Percentiles rank a stretch among this genome's conserved stretches.
phyloP scores from a whole-genome alignment of 441 rosid species.

The Sinapis alba region DNA sequence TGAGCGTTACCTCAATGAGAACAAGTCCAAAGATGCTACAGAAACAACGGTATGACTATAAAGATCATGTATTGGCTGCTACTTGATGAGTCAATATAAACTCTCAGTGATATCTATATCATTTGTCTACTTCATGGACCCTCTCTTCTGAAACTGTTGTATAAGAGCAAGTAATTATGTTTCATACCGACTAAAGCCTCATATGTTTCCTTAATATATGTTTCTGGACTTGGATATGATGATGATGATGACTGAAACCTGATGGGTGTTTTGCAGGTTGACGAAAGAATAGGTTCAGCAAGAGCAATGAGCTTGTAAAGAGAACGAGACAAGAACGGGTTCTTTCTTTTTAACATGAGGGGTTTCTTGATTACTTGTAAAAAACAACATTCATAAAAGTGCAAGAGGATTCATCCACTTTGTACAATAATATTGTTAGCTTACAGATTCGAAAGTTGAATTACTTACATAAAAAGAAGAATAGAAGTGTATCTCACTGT shows the following conservation, averaged over 20 bases:
- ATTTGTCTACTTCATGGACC: background rate
- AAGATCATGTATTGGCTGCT: background rate
- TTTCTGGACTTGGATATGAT: conserved; percentile 4
- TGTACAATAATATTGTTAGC: conserved; percentile 32
- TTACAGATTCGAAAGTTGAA: conserved; percentile 27
- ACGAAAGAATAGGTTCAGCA: conserved; percentile 55
- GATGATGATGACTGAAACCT: background rate
- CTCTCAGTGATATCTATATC: background rate
- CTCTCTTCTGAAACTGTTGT: background rate
- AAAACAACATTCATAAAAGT: conserved; percentile 38
- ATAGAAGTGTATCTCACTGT: conserved; percentile 28
- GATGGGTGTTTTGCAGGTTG: conserved; percentile 51
- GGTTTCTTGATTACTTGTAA: conserved; percentile 37
- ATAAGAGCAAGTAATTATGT: conserved; percentile 7
- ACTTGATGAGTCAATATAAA: background rate
- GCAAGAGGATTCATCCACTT: conserved; percentile 13
- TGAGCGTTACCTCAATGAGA: conserved; percentile 54
- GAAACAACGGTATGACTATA: conserved; percentile 54
- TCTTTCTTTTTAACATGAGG: conserved; percentile 13
- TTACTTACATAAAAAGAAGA: conserved; percentile 32
- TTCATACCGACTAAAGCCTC: background rate
- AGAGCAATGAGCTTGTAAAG: conserved; percentile 83
- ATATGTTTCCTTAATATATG: background rate
- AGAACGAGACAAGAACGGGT: conserved; percentile 1
- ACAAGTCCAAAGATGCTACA: conserved; percentile 45